phyloP scores from a whole-genome alignment of 148 eudicot genomes.

The Spergularia marina region DNA sequence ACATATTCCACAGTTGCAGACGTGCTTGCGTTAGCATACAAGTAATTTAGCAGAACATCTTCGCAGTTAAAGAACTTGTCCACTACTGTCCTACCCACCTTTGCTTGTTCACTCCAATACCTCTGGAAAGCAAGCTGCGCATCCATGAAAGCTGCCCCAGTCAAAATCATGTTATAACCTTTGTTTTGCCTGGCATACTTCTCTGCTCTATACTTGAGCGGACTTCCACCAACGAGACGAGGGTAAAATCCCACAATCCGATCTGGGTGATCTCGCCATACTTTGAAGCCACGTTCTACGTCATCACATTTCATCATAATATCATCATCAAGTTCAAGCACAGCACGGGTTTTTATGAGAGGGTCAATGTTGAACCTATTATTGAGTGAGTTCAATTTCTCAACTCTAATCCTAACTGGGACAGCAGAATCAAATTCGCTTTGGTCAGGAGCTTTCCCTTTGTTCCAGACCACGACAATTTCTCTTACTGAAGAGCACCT shows the following conservation, averaged over 20 bases:
- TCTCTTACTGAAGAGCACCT: conserved; percentile 91
- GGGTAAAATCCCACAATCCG: conserved; percentile 93
- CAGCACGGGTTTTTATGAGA: conserved; percentile 65
- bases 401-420: conserved; percentile 76
- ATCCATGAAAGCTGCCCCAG: conserved; percentile 93
- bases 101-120: conserved; percentile 83
- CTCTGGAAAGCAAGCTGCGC: conserved; percentile 48
- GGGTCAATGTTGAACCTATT: conserved; percentile 77
- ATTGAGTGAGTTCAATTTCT: conserved; percentile 77
- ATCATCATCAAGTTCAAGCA: conserved; percentile 94
- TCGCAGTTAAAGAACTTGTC: conserved; percentile 79
- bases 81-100: conserved; percentile 61
- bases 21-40: conserved; percentile 77
- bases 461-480: conserved; percentile 93
- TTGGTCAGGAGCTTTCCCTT: conserved; percentile 61
- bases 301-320: conserved; percentile 93
- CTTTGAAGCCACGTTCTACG: conserved; percentile 80
- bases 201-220: conserved; percentile 66
- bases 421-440: conserved; percentile 82
- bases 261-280: conserved; percentile 88
- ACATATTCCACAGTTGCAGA: conserved; percentile 68
- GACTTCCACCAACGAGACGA: conserved; percentile 50
- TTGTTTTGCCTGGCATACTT: conserved; percentile 68
- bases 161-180: conserved; percentile 85
- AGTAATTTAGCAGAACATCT: conserved; percentile 86